Conservation (phyloP, 371 early-diverging fungal species). For the Rhizomucor pusillus region DNA sequence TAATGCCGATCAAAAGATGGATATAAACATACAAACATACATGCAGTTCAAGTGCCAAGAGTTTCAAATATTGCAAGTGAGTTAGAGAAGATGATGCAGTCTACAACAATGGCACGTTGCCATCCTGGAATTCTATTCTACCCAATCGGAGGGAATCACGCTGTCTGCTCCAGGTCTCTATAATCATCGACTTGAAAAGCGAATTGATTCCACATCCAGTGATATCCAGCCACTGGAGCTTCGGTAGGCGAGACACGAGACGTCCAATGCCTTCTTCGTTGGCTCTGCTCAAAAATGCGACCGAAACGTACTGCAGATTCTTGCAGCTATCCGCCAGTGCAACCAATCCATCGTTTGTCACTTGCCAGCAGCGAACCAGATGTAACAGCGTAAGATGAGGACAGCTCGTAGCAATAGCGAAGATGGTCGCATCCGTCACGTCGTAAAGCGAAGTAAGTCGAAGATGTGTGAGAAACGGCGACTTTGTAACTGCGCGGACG, state of each 20-base stretch:
- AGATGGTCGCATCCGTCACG: constrained; percentile 22
- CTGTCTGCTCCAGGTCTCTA: constrained; percentile 19
- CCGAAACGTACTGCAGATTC: constrained; percentile 25
- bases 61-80: too few relatives aligned
- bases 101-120: constrained; percentile 22
- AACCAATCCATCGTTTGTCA: constrained; percentile 20
- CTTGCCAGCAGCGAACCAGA: constrained; percentile 39
- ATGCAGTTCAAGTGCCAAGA: too few relatives aligned
- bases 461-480: constrained; percentile 27
- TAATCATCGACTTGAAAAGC: constrained; percentile 24
- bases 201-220: constrained; percentile 36
- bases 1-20: too few relatives aligned
- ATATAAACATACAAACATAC: too few relatives aligned
- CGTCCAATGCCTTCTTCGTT: constrained; percentile 26
- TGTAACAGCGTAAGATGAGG: constrained; percentile 29
- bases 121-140: constrained; percentile 23
- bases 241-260: constrained; percentile 12
- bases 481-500: constrained; percentile 6
- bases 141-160: constrained; percentile 17
- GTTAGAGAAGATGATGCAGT: background rate
- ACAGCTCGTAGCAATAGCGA: constrained; percentile 23
- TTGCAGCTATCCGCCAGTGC: constrained; percentile 16
- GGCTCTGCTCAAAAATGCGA: constrained; percentile 25
- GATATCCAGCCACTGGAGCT: constrained; percentile 33
- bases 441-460: constrained; percentile 33